Conservation (phyloP, 306 rosid genomes). For the Erythrophleum fordii region DNA sequence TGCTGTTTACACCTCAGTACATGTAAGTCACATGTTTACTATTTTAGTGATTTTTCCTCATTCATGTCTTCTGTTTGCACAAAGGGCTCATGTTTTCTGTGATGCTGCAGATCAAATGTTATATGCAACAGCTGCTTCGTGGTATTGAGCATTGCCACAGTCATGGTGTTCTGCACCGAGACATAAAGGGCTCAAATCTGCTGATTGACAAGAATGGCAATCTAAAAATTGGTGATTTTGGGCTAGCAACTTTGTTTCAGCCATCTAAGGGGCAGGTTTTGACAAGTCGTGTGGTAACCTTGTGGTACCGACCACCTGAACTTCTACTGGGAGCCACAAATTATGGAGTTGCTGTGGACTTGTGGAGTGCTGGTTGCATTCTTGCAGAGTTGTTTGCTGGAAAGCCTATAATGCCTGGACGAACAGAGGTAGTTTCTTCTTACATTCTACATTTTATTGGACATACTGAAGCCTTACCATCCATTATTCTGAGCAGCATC, state of each 20-base stretch:
- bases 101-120: constrained; percentile 74
- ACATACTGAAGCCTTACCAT: constrained; percentile 21
- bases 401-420: constrained; percentile 90
- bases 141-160: constrained; percentile 91
- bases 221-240: constrained; percentile 85
- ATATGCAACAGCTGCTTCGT: constrained; percentile 76
- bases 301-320: constrained; percentile 95
- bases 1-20: neutral
- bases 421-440: constrained; percentile 76
- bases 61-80: constrained; percentile 36
- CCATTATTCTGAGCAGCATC: neutral
- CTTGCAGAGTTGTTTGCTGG: constrained; percentile 83
- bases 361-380: constrained; percentile 96
- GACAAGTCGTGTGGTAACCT: constrained; percentile 89
- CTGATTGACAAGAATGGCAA: constrained; percentile 70
- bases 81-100: neutral
- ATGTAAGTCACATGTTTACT: constrained; percentile 54
- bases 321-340: constrained; percentile 83
- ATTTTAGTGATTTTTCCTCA: constrained; percentile 29
- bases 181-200: constrained; percentile 90
- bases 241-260: constrained; percentile 70
- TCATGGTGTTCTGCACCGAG: constrained; percentile 86
- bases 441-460: constrained; percentile 30
- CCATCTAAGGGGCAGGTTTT: constrained; percentile 64
- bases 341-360: constrained; percentile 80